Percentiles rank a stretch among this genome's conserved stretches.
These are phyloP conservation scores for Phytophthora ohioensis DNA, from an alignment of 352 stramenopile species.

Conservation along the genomic window DNA sequence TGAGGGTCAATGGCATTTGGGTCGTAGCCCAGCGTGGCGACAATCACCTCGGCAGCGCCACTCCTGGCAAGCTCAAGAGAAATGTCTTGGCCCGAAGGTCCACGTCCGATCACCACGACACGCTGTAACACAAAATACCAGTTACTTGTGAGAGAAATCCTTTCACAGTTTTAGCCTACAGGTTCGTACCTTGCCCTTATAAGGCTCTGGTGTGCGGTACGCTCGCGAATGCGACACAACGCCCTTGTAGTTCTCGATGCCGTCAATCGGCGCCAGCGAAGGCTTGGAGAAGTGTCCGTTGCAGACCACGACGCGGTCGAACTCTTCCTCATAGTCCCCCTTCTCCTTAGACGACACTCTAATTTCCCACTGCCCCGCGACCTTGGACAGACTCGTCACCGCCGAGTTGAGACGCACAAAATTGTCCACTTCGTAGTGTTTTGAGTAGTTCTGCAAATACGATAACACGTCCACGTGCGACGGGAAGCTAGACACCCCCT, in stretches of 20 bases:
- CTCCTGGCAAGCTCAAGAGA: slow-evolving; percentile 68
- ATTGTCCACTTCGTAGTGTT: slow-evolving; percentile 59
- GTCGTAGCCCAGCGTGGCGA: slow-evolving; percentile 63
- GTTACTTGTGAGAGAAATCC: slow-evolving; percentile 3
- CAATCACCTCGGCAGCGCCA: slow-evolving; percentile 59
- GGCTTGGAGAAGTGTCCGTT: slow-evolving; percentile 83
- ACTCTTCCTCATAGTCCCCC: slow-evolving; percentile 62
- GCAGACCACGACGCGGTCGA: slow-evolving; percentile 83
- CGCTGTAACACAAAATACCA: slow-evolving; percentile 25
- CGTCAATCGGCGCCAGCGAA: slow-evolving; percentile 53
- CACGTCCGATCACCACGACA: slow-evolving; percentile 72
- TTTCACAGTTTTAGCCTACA: neutral
- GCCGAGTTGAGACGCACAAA: slow-evolving; percentile 59
- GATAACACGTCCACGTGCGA: slow-evolving; percentile 67
- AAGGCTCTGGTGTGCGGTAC: slow-evolving; percentile 59
- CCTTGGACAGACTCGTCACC: slow-evolving; percentile 64
- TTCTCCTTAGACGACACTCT: slow-evolving; percentile 45
- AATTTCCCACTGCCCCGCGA: slow-evolving; percentile 46
- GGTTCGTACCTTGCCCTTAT: slow-evolving; percentile 48
- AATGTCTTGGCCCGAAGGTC: slow-evolving; percentile 82
- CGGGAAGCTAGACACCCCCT: slow-evolving; percentile 60
- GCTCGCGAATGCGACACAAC: slow-evolving; percentile 59
- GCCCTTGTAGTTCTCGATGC: slow-evolving; percentile 61
- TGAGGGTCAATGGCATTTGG: slow-evolving; percentile 25
- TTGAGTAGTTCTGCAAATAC: slow-evolving; percentile 79